Evolutionary conservation across 2,329 filamentous ascomycete species (phyloP).

Genomic region (Aphanoascus verrucosus): DNA sequence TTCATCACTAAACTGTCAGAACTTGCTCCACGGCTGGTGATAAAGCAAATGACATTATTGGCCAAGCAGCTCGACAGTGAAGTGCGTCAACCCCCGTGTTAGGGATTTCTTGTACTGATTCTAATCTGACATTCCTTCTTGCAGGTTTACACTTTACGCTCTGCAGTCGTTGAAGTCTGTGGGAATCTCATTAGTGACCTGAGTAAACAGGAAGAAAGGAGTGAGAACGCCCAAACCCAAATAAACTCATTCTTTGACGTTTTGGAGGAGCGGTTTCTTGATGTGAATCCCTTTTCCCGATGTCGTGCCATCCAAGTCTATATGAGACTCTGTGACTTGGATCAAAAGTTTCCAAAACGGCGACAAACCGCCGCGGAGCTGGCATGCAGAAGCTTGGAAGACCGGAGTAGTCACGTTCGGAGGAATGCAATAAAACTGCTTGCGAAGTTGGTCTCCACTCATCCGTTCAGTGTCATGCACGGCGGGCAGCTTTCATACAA

Average conservation of each 20-base stretch:
- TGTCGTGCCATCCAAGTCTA: conserved; percentile 90
- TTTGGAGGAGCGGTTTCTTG: conserved; percentile 87
- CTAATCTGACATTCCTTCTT: background rate
- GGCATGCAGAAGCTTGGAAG: conserved; percentile 78
- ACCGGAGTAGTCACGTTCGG: conserved; percentile 96
- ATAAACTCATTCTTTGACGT: conserved; percentile 97
- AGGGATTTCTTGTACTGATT: background rate
- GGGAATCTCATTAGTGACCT: conserved; percentile 89
- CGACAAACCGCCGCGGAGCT: conserved; percentile 79
- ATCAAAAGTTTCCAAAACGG: conserved; percentile 89
- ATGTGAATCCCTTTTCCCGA: conserved; percentile 92
- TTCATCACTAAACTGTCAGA: conserved; percentile 93
- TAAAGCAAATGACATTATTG: conserved; percentile 93
- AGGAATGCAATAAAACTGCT: conserved; percentile 91
- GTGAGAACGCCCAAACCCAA: conserved; percentile 87
- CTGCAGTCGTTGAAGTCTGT: conserved; percentile 90
- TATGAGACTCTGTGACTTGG: conserved; percentile 81
- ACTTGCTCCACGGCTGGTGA: conserved; percentile 78
- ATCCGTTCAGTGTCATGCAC: conserved; percentile 87
- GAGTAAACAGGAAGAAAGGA: conserved; percentile 80
- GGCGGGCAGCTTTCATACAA: conserved; percentile 73
- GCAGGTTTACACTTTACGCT: conserved; percentile 82
- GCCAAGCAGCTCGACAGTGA: conserved; percentile 95
- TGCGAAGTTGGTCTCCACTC: conserved; percentile 77
- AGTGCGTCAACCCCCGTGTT: conserved; percentile 25